Evolutionary conservation across 768 basidiomycete species (phyloP).

Genomic region (Collybiopsis confluens): DNA sequence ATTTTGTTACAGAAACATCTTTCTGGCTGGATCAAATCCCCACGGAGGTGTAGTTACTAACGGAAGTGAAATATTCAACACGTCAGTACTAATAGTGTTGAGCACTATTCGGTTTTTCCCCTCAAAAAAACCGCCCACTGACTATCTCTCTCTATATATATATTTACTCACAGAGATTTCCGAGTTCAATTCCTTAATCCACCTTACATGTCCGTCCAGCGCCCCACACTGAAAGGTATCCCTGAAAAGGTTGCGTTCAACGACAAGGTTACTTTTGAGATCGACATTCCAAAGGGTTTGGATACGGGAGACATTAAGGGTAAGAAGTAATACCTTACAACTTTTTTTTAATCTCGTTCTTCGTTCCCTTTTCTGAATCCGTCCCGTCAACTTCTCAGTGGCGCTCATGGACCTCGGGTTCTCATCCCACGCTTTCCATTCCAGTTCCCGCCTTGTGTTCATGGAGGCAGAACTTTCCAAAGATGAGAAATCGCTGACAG

Average conservation of each 20-base stretch:
- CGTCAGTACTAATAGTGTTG: conserved; percentile 9
- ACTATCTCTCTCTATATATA: neutral
- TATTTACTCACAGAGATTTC: conserved; percentile 13
- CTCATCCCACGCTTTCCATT: conserved; percentile 32
- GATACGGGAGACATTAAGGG: conserved; percentile 13
- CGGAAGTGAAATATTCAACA: conserved; percentile 11
- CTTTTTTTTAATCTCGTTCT: no score
- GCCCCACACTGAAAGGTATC: conserved; percentile 19
- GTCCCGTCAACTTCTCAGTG: no score
- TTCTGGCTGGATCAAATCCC: conserved; percentile 25
- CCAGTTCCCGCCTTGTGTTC: conserved; percentile 29
- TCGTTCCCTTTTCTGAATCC: no score
- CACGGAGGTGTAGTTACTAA: conserved; percentile 29
- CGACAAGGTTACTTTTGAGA: conserved; percentile 26
- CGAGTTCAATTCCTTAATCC: conserved; percentile 28
- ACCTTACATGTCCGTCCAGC: conserved; percentile 23
- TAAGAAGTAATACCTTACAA: conserved; percentile 8
- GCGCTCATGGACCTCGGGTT: conserved; percentile 31
- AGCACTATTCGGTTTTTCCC: no score
- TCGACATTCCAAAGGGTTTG: conserved; percentile 22
- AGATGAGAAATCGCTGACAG: conserved; percentile 24
- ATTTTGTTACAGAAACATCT: conserved; percentile 11
- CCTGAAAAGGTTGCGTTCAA: conserved; percentile 26
- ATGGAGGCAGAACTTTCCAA: conserved; percentile 24
- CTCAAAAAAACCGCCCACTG: no score